Base-by-base conservation (phyloP, 306 rosid genomes). In the Fagus sylvatica region DNA sequence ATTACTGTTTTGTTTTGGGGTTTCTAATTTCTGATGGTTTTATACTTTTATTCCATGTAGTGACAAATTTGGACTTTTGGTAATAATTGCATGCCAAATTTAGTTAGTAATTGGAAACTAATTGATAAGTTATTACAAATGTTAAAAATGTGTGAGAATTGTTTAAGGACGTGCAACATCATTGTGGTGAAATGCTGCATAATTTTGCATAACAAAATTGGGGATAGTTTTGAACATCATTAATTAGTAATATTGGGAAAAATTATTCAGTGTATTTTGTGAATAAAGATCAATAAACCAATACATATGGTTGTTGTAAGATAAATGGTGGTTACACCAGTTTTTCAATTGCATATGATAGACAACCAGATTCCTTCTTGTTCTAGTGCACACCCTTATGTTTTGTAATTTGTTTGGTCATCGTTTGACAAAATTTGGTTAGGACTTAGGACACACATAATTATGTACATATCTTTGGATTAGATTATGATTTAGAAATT, bases 311-410 rank as follows among this genome's bases (percentile, higher is more conserved):
- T 69, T 75, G 36, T 59, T 74, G 61, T 43, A 43, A 43, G 51
- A 43, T 43, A 43, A 43, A 57, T 19, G 19, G 64, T 73, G 64
- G 69, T 73, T 40, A 46, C 22, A 36, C n/a, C 3, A 37, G 43
- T 10, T 56, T 43, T 22, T 74, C 46, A 71, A 39, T 10, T 70
- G 69, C 57, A 60, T 78, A 48, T 49, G 57, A 74, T 66, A n/a
- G 71, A 51, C 12, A 75, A 55, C 69, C 43, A 71, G 62, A 37
- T 56, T 17, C 53, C 55, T 62, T 74, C 71, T 57, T 71, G 33
- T 22, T 43, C 4, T 55, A 10, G 49, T 16, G 48, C 16, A 46
- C 15, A 6, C 37, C 71, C 71, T 66, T 39, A 39, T 66, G 48
- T 66, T 66, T 37, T 15, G 49, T 37, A 22, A 22, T 22, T 22